Evolutionary conservation across 352 stramenopile genomes (phyloP).

Genomic region (Globisporangium canariense): DNA sequence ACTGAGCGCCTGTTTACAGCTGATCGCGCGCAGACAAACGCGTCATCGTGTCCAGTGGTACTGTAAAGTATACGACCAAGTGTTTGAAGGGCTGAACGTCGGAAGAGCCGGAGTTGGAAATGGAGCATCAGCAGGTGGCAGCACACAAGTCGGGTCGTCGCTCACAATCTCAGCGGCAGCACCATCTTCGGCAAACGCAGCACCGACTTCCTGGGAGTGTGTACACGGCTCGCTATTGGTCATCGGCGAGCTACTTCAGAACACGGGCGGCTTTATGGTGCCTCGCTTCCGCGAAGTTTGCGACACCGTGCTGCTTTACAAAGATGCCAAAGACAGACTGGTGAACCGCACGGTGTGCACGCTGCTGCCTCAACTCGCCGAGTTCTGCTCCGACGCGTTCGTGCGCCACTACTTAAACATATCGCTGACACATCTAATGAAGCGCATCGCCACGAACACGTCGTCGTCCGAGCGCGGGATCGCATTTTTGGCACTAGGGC

Average conservation of each 20-base stretch:
- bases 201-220: slow-evolving; percentile 59
- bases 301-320: slow-evolving; percentile 91
- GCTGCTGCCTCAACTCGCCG: slow-evolving; percentile 92
- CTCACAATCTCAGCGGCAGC: slow-evolving; percentile 7
- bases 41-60: slow-evolving; percentile 89
- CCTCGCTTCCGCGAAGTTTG: slow-evolving; percentile 96
- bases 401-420: slow-evolving; percentile 91
- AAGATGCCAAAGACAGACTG: slow-evolving; percentile 83
- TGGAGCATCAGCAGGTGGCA: slow-evolving; percentile 22
- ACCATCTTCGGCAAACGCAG: slow-evolving; percentile 11
- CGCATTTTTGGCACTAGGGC: slow-evolving; percentile 92
- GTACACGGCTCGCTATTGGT: slow-evolving; percentile 95
- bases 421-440: slow-evolving; percentile 81
- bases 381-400: slow-evolving; percentile 92
- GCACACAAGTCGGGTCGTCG: slow-evolving; percentile 17
- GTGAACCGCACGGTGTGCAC: slow-evolving; percentile 79
- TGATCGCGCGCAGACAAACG: slow-evolving; percentile 81
- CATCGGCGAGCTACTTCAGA: slow-evolving; percentile 92
- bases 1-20: slow-evolving; percentile 83
- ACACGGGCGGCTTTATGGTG: slow-evolving; percentile 96
- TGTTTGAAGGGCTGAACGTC: slow-evolving; percentile 71
- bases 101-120: slow-evolving; percentile 20
- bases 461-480: slow-evolving; percentile 63
- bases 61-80: slow-evolving; percentile 90
- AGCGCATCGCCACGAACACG: slow-evolving; percentile 63